Conservation (phyloP, 202 grass and related monocot genomes). For the Setaria italica region DNA sequence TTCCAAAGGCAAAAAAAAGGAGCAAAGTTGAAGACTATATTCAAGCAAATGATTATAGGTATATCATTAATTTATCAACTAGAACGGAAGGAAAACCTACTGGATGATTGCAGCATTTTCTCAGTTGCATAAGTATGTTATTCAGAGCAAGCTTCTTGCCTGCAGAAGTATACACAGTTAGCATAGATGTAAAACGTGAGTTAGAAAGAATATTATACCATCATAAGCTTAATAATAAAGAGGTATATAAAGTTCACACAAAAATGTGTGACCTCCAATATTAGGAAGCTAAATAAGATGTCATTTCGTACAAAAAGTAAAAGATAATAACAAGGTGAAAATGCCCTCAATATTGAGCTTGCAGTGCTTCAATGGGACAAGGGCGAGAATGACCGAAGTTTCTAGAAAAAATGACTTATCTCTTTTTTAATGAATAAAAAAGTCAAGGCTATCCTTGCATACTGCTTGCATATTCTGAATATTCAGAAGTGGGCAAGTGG, state of each 20-base stretch:
- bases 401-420: too few species aligned
- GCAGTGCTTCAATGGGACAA: neutral
- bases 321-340: neutral
- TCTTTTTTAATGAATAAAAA: neutral
- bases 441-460: neutral
- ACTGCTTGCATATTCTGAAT: neutral
- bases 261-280: neutral
- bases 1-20: neutral
- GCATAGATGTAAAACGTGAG: constrained; percentile 14
- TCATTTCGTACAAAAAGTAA: neutral
- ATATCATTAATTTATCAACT: constrained; percentile 9
- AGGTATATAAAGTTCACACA: neutral
- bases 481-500: neutral
- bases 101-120: constrained; percentile 83
- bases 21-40: neutral
- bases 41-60: neutral
- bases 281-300: neutral
- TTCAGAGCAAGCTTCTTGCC: constrained; percentile 71
- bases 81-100: constrained; percentile 46
- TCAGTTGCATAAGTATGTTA: constrained; percentile 55
- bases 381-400: neutral
- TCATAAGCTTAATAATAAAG: constrained; percentile 12
- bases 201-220: neutral
- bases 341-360: neutral
- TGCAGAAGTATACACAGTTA: constrained; percentile 36